Evolutionary conservation across 2,329 filamentous ascomycete genomes (phyloP).

Genomic region (Paecilomyces dactylethromorphus): DNA sequence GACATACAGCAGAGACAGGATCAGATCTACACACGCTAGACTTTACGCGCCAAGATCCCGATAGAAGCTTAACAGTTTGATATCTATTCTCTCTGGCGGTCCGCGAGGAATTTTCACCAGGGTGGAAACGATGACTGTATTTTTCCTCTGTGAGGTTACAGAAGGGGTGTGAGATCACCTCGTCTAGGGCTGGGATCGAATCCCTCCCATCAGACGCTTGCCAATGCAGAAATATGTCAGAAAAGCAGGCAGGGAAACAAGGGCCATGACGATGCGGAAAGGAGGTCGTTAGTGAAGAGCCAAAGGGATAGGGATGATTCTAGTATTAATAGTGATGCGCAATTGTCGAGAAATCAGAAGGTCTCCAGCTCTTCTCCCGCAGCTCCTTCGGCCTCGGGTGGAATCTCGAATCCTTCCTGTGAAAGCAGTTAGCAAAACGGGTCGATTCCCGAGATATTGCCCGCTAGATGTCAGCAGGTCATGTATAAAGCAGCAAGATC

Average conservation of each 20-base stretch:
- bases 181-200: neutral
- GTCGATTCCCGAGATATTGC: neutral
- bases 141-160: neutral
- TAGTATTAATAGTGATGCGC: conserved; percentile 19
- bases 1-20: too few species aligned
- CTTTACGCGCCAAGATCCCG: too few species aligned
- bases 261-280: neutral
- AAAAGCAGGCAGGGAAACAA: neutral
- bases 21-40: too few species aligned
- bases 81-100: too few species aligned
- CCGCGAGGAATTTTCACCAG: neutral
- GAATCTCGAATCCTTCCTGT: conserved; percentile 27
- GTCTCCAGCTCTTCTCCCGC: conserved; percentile 23
- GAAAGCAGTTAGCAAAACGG: conserved; percentile 3
- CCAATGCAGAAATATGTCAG: neutral
- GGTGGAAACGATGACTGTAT: neutral
- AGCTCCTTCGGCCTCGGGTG: conserved; percentile 19
- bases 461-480: neutral
- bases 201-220: neutral
- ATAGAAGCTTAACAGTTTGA: too few species aligned
- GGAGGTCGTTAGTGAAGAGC: neutral
- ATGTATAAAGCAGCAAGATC: conserved; percentile 3
- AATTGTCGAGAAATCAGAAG: conserved; percentile 15
- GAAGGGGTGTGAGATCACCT: neutral
- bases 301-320: neutral